These are phyloP conservation scores for Xylaria bambusicola DNA, from an alignment of 495 filamentous ascomycete species.

Conservation along the genomic window DNA sequence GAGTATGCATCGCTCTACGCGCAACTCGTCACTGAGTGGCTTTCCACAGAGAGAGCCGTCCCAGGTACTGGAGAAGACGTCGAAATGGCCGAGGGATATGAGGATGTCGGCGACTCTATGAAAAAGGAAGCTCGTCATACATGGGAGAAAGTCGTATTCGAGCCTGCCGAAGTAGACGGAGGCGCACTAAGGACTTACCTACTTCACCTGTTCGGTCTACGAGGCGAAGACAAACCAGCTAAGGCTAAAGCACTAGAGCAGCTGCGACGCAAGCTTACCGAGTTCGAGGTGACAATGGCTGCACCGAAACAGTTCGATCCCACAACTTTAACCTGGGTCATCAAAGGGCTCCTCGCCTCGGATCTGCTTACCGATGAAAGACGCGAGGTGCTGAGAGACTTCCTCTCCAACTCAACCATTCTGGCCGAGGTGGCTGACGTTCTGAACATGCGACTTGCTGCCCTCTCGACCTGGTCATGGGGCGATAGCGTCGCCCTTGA, in stretches of 20 bases:
- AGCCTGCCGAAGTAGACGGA: slow-evolving; percentile 46
- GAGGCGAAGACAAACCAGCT: slow-evolving; percentile 32
- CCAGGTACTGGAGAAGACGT: slow-evolving; percentile 17
- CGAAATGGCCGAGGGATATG: slow-evolving; percentile 42
- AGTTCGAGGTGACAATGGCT: slow-evolving; percentile 47
- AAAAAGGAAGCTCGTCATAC: slow-evolving; percentile 48
- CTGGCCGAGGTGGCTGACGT: slow-evolving; percentile 64
- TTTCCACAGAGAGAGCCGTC: slow-evolving; percentile 35
- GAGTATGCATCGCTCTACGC: slow-evolving; percentile 65
- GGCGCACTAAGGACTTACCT: slow-evolving; percentile 54
- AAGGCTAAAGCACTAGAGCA: slow-evolving; percentile 42
- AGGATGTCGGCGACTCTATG: slow-evolving; percentile 46
- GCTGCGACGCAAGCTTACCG: slow-evolving; percentile 45
- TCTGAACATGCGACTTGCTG: slow-evolving; percentile 65
- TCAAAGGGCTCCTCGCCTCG: slow-evolving; percentile 54
- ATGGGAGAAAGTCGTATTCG: slow-evolving; percentile 65
- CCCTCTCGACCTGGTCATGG: slow-evolving; percentile 65
- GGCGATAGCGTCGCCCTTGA: slow-evolving; percentile 55
- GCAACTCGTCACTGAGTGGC: slow-evolving; percentile 64
- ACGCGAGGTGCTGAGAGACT: slow-evolving; percentile 58
- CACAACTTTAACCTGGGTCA: slow-evolving; percentile 50
- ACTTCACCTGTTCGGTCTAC: slow-evolving; percentile 49
- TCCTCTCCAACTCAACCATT: slow-evolving; percentile 57
- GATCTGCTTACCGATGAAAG: slow-evolving; percentile 65
- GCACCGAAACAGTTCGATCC: slow-evolving; percentile 43